Conservation (phyloP, 371 early-diverging fungal genomes). For the Apophysomyces elegans region DNA sequence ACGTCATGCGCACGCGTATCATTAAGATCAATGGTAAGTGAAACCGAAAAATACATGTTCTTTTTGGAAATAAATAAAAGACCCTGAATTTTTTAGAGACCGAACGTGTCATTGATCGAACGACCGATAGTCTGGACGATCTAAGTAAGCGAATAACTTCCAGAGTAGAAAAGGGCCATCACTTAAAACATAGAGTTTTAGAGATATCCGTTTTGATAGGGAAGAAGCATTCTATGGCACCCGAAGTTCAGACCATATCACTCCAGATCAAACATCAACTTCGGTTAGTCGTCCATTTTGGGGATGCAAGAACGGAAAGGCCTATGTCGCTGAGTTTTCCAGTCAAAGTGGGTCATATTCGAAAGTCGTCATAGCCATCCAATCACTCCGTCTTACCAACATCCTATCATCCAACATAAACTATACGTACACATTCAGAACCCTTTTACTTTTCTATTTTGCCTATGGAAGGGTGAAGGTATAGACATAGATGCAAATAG, state of each 20-base stretch:
- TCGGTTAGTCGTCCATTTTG: no score
- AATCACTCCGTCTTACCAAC: no score
- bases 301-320: not conserved
- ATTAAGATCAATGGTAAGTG: no score
- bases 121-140: constrained; percentile 2
- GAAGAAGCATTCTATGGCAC: not conserved
- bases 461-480: no score
- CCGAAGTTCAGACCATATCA: not conserved
- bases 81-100: not conserved
- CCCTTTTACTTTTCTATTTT: no score
- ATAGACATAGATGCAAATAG: no score
- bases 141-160: not conserved
- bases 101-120: not conserved
- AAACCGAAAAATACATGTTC: no score
- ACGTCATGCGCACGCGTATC: no score
- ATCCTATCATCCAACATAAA: no score
- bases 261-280: no score
- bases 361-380: not conserved
- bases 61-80: not conserved
- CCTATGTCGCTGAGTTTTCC: constrained; percentile 3
- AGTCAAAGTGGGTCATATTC: not conserved
- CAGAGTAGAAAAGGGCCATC: not conserved
- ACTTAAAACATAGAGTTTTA: not conserved
- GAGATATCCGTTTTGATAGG: not conserved
- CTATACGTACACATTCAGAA: not conserved